Evolutionary conservation across 176 grass and related monocot genomes (phyloP).

Genomic region (Triticum dicoccoides): DNA sequence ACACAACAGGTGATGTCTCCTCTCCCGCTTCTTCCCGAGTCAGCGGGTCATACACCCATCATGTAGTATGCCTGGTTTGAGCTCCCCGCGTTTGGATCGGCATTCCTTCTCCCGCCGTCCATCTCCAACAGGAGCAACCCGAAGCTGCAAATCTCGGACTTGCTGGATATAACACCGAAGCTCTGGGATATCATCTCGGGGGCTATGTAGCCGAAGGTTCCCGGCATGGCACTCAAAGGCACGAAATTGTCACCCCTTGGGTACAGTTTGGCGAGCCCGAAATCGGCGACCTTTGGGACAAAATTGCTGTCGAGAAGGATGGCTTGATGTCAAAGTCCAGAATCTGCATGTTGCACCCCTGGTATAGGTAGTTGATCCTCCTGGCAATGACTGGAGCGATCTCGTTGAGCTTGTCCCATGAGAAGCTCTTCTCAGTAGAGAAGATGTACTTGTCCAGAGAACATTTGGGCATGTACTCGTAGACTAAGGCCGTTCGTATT

Average conservation of each 20-base stretch:
- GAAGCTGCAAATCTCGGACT: conserved; percentile 63
- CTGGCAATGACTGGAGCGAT: no score
- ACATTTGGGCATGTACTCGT: no score
- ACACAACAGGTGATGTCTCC: no score
- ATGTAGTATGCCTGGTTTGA: no score
- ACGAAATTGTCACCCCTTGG: neutral
- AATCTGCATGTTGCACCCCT: neutral
- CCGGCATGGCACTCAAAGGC: neutral
- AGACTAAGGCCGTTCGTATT: no score
- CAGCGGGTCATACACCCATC: no score
- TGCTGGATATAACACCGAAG: neutral
- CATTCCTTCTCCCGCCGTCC: neutral
- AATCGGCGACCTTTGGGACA: neutral
- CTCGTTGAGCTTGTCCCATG: no score
- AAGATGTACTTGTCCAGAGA: no score
- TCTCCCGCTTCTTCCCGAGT: no score
- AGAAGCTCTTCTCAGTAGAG: no score
- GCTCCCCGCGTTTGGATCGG: no score
- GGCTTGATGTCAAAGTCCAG: neutral
- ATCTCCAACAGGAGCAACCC: conserved; percentile 57
- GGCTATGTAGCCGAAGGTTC: neutral
- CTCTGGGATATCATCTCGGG: neutral
- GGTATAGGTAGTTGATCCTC: no score
- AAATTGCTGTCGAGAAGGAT: neutral
- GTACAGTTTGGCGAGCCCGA: neutral